A percentile compares a stretch with the other conserved stretches of the same genome.
Evolutionary conservation across 2,329 filamentous ascomycete genomes (phyloP).

Genomic region (Teratosphaeria nubilosa): DNA sequence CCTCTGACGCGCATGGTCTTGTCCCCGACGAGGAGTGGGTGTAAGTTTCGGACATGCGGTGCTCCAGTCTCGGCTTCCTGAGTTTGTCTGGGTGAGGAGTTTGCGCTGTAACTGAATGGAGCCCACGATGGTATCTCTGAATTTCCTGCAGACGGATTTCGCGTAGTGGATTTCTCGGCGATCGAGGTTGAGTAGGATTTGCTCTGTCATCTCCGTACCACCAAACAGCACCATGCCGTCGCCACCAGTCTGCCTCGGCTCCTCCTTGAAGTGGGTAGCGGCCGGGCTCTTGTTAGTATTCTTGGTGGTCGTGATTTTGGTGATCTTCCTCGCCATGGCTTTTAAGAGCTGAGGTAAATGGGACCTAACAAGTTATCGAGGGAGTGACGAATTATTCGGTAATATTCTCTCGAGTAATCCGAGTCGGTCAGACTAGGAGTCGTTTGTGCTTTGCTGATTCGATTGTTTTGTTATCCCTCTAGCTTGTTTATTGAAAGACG

Average conservation of each 20-base stretch:
- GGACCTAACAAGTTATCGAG: no score
- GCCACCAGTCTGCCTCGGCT: neutral
- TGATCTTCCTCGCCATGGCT: neutral
- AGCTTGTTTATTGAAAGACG: neutral
- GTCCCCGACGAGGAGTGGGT: neutral
- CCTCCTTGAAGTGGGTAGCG: neutral
- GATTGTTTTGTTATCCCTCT: neutral
- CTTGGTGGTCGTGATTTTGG: neutral
- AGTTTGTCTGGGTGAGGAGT: neutral
- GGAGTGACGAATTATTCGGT: no score
- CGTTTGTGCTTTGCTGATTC: neutral
- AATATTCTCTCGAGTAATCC: neutral
- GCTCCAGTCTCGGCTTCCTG: neutral
- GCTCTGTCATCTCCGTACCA: slow-evolving; percentile 4
- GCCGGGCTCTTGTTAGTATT: neutral
- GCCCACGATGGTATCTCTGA: neutral
- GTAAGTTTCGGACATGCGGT: neutral
- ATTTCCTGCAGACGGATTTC: neutral
- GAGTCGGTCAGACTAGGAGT: neutral
- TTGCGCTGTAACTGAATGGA: neutral
- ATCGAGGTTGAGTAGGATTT: slow-evolving; percentile 1
- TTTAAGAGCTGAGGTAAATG: neutral
- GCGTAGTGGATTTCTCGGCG: neutral
- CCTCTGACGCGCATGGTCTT: neutral
- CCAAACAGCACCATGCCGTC: neutral